These are phyloP conservation scores for Oxytropis ochrocephala DNA, from an alignment of 306 rosid species.

Conservation along the genomic window DNA sequence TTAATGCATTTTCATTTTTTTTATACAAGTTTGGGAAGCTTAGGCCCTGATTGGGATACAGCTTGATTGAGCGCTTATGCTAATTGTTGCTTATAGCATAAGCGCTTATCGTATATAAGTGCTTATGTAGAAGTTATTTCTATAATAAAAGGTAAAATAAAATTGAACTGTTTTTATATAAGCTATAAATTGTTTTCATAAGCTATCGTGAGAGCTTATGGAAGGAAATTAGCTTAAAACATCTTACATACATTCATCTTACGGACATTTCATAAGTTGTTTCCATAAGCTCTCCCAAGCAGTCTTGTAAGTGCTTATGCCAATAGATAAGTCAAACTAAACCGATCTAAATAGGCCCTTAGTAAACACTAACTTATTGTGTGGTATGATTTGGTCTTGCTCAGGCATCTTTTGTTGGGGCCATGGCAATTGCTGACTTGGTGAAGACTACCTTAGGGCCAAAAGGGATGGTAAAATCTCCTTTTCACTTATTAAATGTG, in stretches of 20 bases:
- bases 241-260: too few relatives aligned
- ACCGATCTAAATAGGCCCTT: background rate
- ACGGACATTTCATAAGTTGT: background rate
- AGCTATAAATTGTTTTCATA: too few relatives aligned
- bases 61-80: too few relatives aligned
- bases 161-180: too few relatives aligned
- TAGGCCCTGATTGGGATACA: too few relatives aligned
- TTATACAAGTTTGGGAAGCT: background rate
- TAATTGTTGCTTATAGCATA: too few relatives aligned
- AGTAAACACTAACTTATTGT: background rate
- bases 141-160: too few relatives aligned
- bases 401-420: conserved; percentile 92
- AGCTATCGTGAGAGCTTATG: too few relatives aligned
- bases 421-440: conserved; percentile 93
- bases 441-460: conserved; percentile 97
- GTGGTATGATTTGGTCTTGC: background rate
- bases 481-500: background rate
- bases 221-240: too few relatives aligned
- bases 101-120: too few relatives aligned
- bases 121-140: too few relatives aligned
- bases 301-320: background rate
- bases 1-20: background rate
- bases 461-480: conserved; percentile 75
- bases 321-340: background rate
- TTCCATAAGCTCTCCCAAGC: background rate